Percentiles rank a stretch among this genome's conserved stretches.
Evolutionary conservation across 805 yeast species (phyloP).

Genomic region (Cyberlindnera galapagoensis): DNA sequence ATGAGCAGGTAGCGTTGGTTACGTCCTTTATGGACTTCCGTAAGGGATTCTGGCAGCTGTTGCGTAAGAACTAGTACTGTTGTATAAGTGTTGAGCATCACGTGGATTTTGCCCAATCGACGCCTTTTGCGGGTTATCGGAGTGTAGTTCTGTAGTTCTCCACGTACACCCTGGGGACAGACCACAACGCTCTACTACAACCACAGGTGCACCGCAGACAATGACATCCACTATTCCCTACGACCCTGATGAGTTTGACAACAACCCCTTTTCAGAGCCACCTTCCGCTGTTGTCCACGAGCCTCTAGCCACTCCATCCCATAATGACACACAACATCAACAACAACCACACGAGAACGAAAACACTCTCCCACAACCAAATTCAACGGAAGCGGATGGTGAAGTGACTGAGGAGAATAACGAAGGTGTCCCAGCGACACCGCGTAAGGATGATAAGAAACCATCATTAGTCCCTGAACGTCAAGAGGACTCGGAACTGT

Average conservation of each 20-base stretch:
- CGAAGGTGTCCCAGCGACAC: slow-evolving; percentile 1
- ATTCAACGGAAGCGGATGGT: no score
- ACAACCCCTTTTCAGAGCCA: slow-evolving; percentile 56
- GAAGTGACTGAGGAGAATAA: slow-evolving; percentile 1
- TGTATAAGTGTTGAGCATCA: not conserved
- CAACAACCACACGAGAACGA: slow-evolving; percentile 11
- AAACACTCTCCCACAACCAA: no score
- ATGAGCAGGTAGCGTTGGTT: slow-evolving; percentile 8
- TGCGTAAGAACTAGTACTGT: not conserved
- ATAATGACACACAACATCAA: not conserved
- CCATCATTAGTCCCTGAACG: slow-evolving; percentile 22
- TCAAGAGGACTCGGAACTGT: slow-evolving; percentile 22
- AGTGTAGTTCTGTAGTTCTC: no score
- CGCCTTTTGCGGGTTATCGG: no score
- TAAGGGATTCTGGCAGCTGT: slow-evolving; percentile 2
- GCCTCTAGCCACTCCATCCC: not conserved
- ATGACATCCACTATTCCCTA: slow-evolving; percentile 41
- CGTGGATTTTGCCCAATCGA: not conserved
- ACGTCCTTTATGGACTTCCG: slow-evolving; percentile 14
- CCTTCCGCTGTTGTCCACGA: slow-evolving; percentile 9
- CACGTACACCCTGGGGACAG: no score
- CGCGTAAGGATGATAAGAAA: slow-evolving; percentile 4
- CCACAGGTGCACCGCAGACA: not conserved
- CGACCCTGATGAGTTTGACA: slow-evolving; percentile 51
- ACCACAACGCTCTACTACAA: slow-evolving; percentile 1